phyloP scores from a whole-genome alignment of 768 basidiomycete genomes.

The Lactarius sanguifluus region DNA sequence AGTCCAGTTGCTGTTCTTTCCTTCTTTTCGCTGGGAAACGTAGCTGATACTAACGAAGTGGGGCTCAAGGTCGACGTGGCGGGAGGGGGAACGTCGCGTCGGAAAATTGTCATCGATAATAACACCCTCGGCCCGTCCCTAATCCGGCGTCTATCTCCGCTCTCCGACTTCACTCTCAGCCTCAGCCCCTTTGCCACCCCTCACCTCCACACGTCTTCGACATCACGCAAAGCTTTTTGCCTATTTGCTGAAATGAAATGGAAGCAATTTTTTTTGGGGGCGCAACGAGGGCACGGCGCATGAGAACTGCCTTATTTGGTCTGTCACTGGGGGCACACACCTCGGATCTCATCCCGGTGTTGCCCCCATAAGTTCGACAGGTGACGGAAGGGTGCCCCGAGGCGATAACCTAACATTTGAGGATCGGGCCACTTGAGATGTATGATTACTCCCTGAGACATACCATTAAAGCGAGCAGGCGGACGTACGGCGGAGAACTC shows the following conservation, averaged over 20 bases:
- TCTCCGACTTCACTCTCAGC: slow-evolving; percentile 3
- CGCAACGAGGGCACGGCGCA: slow-evolving; percentile 18
- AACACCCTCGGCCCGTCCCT: slow-evolving; percentile 12
- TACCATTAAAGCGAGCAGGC: background rate
- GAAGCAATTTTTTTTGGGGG: slow-evolving; percentile 12
- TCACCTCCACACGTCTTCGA: background rate
- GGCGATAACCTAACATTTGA: background rate
- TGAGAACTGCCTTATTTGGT: slow-evolving; percentile 18
- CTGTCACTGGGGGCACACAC: background rate
- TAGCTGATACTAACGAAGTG: background rate
- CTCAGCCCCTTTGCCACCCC: background rate
- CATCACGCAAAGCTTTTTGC: slow-evolving; percentile 8
- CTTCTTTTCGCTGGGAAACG: background rate
- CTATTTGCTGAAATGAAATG: slow-evolving; percentile 21
- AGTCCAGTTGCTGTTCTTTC: slow-evolving; percentile 20
- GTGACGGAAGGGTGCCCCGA: background rate
- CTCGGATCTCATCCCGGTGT: slow-evolving; percentile 1
- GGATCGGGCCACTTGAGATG: background rate
- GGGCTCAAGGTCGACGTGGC: background rate
- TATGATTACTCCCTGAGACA: background rate
- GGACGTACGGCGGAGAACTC: slow-evolving; percentile 9
- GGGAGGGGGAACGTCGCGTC: background rate
- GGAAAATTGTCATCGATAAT: slow-evolving; percentile 22
- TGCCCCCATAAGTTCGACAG: background rate
- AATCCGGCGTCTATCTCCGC: background rate